A percentile compares a stretch with the other conserved stretches of the same genome.
Evolutionary conservation across 441 rosid genomes (phyloP).

Genomic region (Brassica balearica): DNA sequence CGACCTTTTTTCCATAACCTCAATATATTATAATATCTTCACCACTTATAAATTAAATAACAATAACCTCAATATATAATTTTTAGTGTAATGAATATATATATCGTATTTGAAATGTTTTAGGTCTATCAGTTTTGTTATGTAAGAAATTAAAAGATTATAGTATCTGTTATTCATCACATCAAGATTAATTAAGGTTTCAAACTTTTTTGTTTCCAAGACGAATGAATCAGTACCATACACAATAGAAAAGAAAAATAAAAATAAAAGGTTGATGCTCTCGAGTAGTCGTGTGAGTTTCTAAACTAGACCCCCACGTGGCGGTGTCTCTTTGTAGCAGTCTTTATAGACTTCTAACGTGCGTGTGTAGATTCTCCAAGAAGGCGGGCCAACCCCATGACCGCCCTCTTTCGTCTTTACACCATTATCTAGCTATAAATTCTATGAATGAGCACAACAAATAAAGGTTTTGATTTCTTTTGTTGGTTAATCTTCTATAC

Average conservation of each 20-base stretch:
- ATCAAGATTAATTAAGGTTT: neutral
- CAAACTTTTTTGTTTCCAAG: neutral
- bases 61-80: neutral
- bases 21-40: neutral
- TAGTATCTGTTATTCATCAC: neutral
- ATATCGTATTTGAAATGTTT: neutral
- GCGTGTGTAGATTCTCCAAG: conserved; percentile 33
- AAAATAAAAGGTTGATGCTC: conserved; percentile 19
- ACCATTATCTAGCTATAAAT: neutral
- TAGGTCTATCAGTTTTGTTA: neutral
- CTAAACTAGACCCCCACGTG: conserved; percentile 37
- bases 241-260: neutral
- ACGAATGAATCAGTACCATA: neutral
- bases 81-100: neutral
- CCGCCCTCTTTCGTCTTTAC: conserved; percentile 26
- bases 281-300: conserved; percentile 25
- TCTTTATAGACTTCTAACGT: conserved; percentile 41
- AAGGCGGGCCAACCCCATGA: conserved; percentile 28
- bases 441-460: neutral
- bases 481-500: neutral
- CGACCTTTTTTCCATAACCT: neutral
- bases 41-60: neutral
- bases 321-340: conserved; percentile 38
- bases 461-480: neutral
- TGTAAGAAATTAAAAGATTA: neutral